These are phyloP conservation scores for Globisporangium yorkense DNA, from an alignment of 352 stramenopile species.

Conservation along the genomic window DNA sequence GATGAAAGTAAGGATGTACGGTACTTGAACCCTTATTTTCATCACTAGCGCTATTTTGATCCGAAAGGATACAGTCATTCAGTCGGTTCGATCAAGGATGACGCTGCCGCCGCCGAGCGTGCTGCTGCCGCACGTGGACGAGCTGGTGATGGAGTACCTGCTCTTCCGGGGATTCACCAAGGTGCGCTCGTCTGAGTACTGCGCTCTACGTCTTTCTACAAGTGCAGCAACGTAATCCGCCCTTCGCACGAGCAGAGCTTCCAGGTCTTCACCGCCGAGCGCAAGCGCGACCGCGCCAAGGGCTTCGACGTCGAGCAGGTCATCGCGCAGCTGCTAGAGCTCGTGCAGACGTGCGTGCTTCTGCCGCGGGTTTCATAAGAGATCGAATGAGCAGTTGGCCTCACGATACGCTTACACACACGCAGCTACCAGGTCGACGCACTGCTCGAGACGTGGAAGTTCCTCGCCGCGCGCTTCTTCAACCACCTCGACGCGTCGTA, in stretches of 20 bases:
- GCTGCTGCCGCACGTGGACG: constrained; percentile 73
- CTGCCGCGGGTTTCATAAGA: background rate
- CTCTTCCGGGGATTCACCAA: constrained; percentile 84
- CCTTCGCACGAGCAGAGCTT: constrained; percentile 46
- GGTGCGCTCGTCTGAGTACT: constrained; percentile 10
- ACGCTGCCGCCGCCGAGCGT: constrained; percentile 33
- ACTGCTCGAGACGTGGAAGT: constrained; percentile 78
- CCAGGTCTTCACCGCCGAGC: constrained; percentile 64
- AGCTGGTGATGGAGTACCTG: constrained; percentile 84
- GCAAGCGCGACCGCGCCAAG: constrained; percentile 62
- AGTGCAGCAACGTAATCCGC: constrained; percentile 19
- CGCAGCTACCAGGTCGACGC: constrained; percentile 68
- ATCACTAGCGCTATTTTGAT: background rate
- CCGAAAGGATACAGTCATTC: background rate
- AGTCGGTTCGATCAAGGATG: background rate
- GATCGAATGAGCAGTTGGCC: too few species aligned
- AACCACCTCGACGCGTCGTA: constrained; percentile 74
- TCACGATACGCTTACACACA: background rate
- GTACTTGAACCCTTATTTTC: too few species aligned
- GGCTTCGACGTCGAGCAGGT: constrained; percentile 80
- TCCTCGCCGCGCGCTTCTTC: constrained; percentile 76
- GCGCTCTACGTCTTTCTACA: too few species aligned
- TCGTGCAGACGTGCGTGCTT: constrained; percentile 43
- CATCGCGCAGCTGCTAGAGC: constrained; percentile 52
- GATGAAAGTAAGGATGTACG: background rate